Evolutionary conservation across 441 rosid species (phyloP), one percentile per base, ranked within the genome.

Genomic region (Brassica hybrid): DNA sequence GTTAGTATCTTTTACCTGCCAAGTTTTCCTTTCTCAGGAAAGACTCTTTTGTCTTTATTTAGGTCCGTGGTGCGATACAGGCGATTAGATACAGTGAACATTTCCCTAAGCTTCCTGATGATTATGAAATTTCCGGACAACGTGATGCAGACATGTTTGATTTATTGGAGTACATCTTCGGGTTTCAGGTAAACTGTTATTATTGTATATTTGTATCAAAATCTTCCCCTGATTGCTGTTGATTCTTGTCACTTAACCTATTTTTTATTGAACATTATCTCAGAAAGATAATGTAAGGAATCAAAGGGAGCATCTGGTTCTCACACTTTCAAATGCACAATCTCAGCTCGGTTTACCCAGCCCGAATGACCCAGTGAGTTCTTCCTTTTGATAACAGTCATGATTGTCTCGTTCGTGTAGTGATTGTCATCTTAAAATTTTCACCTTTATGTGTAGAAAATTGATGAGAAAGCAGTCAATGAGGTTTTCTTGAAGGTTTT

Each of bases 231-330:
- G 38, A 34, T 54, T 58, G 68, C 36, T 78, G 60, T 66, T 58
- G 16, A 64, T 34, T 54, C 50, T 76, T 56, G 60, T 79, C 43
- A 11, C 61, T 80, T 76, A 60, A 74, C 34, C 48, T 63, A 7
- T 60, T 58, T 54, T 59, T 69, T 43, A 56, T 66, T 71, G 80
- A 80, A 17, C 62, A 75, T 67, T 67, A 59, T 64, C 48, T 68
- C 94, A 96, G 99, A 90, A 86, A 79, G 98, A 91, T 81, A 96
- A 93, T 80, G 81, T 90, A 65, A 87, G 95, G 89, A 96, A 96
- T 82, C 99, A 96, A 76, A 90, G 98, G 74, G 98, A 96, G 85
- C 90, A 96, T 88, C 84, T 92, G 76, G 89, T 94, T 82, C 98
- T 96, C 81, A 67, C 87, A 17, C 75, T 96, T 36, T 96, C 99